Conservation (phyloP, 2,329 filamentous ascomycete species). For the Claviceps maximensis region DNA sequence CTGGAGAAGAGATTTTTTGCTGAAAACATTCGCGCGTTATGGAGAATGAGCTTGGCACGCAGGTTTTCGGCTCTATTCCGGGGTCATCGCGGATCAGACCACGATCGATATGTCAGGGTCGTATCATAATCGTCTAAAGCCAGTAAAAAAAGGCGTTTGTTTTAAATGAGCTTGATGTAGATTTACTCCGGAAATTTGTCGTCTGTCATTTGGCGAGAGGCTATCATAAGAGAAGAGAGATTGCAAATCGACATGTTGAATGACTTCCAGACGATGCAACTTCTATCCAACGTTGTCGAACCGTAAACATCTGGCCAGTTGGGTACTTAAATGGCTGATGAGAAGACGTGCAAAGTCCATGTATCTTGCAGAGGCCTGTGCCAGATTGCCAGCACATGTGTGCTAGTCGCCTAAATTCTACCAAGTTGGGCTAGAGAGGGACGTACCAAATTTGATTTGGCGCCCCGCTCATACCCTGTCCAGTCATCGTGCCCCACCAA, state of each 20-base stretch:
- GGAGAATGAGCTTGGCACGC: no score
- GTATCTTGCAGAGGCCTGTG: not conserved
- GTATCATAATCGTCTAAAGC: no score
- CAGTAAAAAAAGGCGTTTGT: no score
- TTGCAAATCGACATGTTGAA: no score
- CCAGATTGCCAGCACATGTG: not conserved
- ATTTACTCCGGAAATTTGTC: no score
- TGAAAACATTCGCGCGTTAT: not conserved
- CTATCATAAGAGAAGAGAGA: no score
- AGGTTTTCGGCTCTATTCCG: no score
- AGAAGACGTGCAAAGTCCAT: not conserved
- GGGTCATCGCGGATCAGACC: no score
- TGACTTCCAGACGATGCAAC: no score
- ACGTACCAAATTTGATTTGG: not conserved
- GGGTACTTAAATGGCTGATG: not conserved
- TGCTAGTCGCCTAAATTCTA: not conserved
- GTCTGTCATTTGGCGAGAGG: no score
- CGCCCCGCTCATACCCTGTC: slow-evolving; percentile 7
- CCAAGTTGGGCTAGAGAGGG: not conserved
- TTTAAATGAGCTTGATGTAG: no score
- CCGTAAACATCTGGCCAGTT: not conserved
- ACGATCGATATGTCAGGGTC: no score
- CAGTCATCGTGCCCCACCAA: slow-evolving; percentile 25
- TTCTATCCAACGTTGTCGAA: not conserved
- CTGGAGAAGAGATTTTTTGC: not conserved